Base-by-base conservation (phyloP, 805 yeast species). In the Pichia ethanolica region DNA sequence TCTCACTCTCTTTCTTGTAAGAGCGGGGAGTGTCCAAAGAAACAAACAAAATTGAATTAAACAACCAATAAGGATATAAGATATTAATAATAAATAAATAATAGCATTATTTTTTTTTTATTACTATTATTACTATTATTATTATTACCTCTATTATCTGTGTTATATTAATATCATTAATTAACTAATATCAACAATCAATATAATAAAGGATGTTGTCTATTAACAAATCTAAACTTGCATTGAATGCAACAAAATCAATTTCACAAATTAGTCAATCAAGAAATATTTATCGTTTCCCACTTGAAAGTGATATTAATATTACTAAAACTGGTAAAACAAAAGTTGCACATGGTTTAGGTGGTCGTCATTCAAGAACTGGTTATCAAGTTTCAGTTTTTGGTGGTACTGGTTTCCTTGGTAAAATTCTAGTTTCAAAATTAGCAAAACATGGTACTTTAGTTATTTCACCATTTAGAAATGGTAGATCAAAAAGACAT, bases 351-450 rank as follows among this genome's bases (percentile, higher is more conserved):
- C 71, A 74, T 35, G 96, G 96, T 53, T 69, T 78, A 45, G 93
- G 95, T 43, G 95, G 95, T 33, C 75, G 87, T 51, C 83, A 91
- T 5, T 86, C 95, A 32, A 77, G 95, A 71, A 82, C 91, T 8
- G 96, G 96, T 3, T 86, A 81, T 68, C 86, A 90, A 4, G 95
- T 90, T 26, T 86, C 96, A 1, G 93, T 88, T 3, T 88, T 88
- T 62, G 96, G 96, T 9, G 86, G 83, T 36, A 71, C 82, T 43
- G 95, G 95, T 2, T 82, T 83, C 65, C 69, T 88, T 51, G 96
- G 96, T 43, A 78, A 88, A 44, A 77, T 83, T 56, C 66, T 88
- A 53, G 76, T 79, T 20, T 71, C 90, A 35, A 83, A 82, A 61
- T 72, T 88, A 58, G 95, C 91, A 53, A 75, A 83, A 61, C 89